Evolutionary conservation across 2,329 filamentous ascomycete species (phyloP), one percentile per base, ranked within the genome.

Genomic region (Penicillium oxalicum): DNA sequence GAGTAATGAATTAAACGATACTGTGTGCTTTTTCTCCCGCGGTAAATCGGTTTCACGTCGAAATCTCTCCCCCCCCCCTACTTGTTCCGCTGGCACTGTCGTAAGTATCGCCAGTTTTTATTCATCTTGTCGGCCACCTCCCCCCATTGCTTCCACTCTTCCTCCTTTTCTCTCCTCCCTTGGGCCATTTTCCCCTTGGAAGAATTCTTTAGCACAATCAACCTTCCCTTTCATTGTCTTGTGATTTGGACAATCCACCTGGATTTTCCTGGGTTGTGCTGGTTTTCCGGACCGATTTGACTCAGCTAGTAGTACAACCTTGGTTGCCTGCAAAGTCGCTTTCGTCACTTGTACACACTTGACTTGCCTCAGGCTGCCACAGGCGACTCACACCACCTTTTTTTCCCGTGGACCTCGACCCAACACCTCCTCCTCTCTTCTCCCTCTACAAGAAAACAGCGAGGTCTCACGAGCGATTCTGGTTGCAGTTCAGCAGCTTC

Each of bases 21-120:
- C 18, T 18, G 18, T 27, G 7, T 8, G 4, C 24, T 26, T 32
- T 26, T 50, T 44, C 40, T 36, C 48, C 50, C 35, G 54, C 54
- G 42, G 43, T 47, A 45, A 25, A 32, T 44, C 29, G 40, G 40
- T 48, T 47, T 41, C 45, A 38, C 43, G 45, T 54, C 44, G 51
- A 57, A 57, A 56, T 57, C 12, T 35, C 13, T 35, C 34, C 54
- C 42, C 49, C 44, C 47, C 39, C 44, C 50, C 48, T 48, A 29
- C 39, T 37, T 32, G 13, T 40, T 45, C 51, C 45, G 47, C 48
- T 53, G 45, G 41, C 29, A 32, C 29, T 11, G 7, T 11, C 36
- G 24, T 12, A 47, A 56, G 48, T 48, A 60, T 60, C 56, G 56
- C 54, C 57, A 60, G 56, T 54, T 57, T 57, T 58, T 56, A 56